Conservation (phyloP, 257 asterid genomes). For the Solanum bulbocastanum region DNA sequence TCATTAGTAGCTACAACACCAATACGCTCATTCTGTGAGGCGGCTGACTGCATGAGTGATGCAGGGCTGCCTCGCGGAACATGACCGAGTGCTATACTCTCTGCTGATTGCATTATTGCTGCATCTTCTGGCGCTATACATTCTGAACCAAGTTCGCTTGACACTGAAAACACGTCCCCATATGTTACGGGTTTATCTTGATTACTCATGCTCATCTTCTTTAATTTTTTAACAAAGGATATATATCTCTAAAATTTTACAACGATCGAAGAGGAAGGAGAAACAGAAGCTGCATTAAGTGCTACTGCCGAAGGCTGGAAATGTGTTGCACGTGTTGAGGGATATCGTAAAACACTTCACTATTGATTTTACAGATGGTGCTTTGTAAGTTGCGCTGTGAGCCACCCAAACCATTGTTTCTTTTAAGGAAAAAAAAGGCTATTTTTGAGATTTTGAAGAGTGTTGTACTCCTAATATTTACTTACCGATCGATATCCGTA, state of each 20-base stretch:
- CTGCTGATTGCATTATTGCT: slow-evolving; percentile 52
- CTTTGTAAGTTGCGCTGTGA: neutral
- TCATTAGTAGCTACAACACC: slow-evolving; percentile 36
- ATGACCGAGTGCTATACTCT: slow-evolving; percentile 35
- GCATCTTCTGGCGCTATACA: slow-evolving; percentile 63
- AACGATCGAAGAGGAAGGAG: neutral
- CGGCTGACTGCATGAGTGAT: slow-evolving; percentile 51
- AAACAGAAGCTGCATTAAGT: neutral
- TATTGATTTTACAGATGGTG: neutral
- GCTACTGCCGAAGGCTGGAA: neutral
- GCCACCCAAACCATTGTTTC: neutral
- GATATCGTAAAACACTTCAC: neutral
- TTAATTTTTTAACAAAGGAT: neutral
- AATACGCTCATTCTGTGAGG: slow-evolving; percentile 23
- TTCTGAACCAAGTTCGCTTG: slow-evolving; percentile 42
- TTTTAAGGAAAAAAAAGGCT: neutral
- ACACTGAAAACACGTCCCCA: slow-evolving; percentile 54
- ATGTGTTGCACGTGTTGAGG: neutral
- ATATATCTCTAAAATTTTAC: neutral
- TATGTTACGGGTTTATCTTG: slow-evolving; percentile 23
- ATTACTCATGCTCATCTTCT: neutral
- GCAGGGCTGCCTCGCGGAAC: slow-evolving; percentile 45
- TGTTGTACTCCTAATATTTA: too few species aligned
- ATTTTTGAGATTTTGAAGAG: too few species aligned
- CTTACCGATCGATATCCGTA: too few species aligned